phyloP scores from a whole-genome alignment of 805 yeast genomes.

The Suhomyces emberorum region DNA sequence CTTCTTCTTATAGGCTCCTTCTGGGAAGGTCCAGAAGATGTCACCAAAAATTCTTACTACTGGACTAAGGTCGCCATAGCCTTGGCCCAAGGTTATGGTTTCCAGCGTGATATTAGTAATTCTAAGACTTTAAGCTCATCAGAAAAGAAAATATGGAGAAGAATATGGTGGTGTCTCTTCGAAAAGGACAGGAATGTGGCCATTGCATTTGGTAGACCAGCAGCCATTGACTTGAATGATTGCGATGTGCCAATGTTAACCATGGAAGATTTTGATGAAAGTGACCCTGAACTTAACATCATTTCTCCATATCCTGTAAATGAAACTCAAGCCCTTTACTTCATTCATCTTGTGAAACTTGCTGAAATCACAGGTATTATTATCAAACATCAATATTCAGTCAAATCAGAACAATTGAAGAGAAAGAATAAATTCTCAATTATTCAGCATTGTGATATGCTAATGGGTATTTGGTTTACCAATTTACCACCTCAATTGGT shows the following conservation, averaged over 20 bases:
- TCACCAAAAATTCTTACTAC: conserved; percentile 61
- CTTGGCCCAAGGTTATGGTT: conserved; percentile 72
- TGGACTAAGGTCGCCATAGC: conserved; percentile 70
- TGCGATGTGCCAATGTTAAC: conserved; percentile 74
- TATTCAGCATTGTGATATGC: conserved; percentile 67
- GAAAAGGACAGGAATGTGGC: conserved; percentile 68
- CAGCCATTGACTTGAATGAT: conserved; percentile 64
- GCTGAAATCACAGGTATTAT: conserved; percentile 71
- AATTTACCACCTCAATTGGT: conserved; percentile 60
- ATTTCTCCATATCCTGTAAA: conserved; percentile 44
- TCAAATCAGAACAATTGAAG: conserved; percentile 58
- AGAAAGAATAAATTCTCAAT: conserved; percentile 40
- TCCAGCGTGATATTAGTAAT: conserved; percentile 55
- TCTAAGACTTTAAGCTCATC: conserved; percentile 37
- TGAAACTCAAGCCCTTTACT: conserved; percentile 50
- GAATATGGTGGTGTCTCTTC: conserved; percentile 77
- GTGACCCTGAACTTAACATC: conserved; percentile 36
- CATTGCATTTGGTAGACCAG: conserved; percentile 72
- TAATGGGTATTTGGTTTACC: conserved; percentile 75
- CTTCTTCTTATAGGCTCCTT: conserved; percentile 60
- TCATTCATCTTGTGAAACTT: conserved; percentile 61
- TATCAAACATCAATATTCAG: conserved; percentile 65
- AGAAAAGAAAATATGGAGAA: conserved; percentile 51
- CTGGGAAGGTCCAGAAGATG: conserved; percentile 74
- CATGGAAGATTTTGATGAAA: conserved; percentile 61